Base-by-base conservation (phyloP, 331 rosid genomes). In the Cydonia oblonga region DNA sequence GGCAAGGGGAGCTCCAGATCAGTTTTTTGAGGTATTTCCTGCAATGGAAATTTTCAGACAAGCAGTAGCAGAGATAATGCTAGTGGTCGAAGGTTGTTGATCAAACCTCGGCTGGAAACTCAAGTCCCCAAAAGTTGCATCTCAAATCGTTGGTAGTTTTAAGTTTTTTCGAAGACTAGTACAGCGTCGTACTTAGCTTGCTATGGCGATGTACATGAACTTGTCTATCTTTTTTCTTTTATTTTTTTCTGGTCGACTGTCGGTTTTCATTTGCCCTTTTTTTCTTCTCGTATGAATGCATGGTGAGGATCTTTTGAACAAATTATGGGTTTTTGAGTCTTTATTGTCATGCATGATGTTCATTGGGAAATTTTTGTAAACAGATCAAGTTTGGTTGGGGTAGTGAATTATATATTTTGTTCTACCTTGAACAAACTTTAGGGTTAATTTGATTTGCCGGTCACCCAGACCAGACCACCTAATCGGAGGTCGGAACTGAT, bases 31-130 rank as follows among this genome's bases (percentile, higher is more conserved):
- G 20, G 72, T 68, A 53, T 72, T 61, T 53, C 32, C 82, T 9
- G 66, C 72, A 26, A 81, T 69, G 16, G 88, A 88, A 58, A 81
- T 35, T 67, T 88, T 74, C 84, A 84, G 53, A 71, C 86, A 77
- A 57, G 97, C 92, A 4, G 89, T 87, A 1, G 68, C 49, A 18
- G 97, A 92, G 77, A 86, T 92, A 44, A 72, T 68, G 32, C 8
- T 62, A 0, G 82, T 83, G 81, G 46, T 81, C 16, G 4, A 60
- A 52, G 57, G 22, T 52, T 52, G 22, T 16, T 52, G n/a, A 57
- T 12, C 29, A 57, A 56, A 22, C 61, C 28, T 22, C 61, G 13
- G 61, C 61, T 10, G 26, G 26, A 56, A 56, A 22, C 28, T 22
- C 16, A 9, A 52, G 9, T n/a, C 57, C 57, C 4, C n/a, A 52